Evolutionary conservation across 1,284 basidiomycete species (phyloP).

Genomic region (Agaricales sp.): DNA sequence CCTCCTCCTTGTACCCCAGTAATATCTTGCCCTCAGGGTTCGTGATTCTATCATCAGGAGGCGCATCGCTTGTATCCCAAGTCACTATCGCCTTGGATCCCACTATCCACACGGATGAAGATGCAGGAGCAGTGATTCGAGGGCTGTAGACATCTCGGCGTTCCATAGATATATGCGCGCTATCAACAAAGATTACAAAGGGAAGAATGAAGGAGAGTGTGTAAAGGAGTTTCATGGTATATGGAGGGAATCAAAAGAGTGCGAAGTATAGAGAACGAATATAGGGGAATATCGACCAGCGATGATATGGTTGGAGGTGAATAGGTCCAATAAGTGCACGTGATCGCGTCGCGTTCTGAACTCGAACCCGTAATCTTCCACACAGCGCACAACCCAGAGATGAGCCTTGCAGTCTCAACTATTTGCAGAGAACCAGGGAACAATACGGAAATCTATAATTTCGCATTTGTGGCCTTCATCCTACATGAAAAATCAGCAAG

Average conservation of each 20-base stretch:
- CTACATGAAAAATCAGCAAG: too few species aligned
- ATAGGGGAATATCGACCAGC: neutral
- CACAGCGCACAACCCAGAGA: too few species aligned
- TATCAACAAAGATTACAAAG: neutral
- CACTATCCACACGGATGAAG: slow-evolving; percentile 18
- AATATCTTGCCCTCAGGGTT: slow-evolving; percentile 23
- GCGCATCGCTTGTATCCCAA: slow-evolving; percentile 21
- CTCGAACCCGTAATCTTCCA: too few species aligned
- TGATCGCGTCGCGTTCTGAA: neutral
- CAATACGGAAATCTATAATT: too few species aligned
- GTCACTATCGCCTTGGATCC: slow-evolving; percentile 18
- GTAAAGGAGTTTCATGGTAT: neutral
- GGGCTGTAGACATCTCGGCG: slow-evolving; percentile 18
- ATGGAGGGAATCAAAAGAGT: neutral
- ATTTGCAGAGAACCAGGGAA: too few species aligned
- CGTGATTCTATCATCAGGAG: slow-evolving; percentile 16
- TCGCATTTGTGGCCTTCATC: too few species aligned
- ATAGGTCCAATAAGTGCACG: neutral
- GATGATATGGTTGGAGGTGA: neutral
- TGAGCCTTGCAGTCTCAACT: too few species aligned
- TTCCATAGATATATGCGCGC: slow-evolving; percentile 3
- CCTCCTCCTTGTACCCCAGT: slow-evolving; percentile 22
- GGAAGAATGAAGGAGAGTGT: neutral
- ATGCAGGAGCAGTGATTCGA: slow-evolving; percentile 19
- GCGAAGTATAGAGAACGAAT: neutral